These are phyloP conservation scores for Cenococcum geophilum DNA, from an alignment of 495 filamentous ascomycete genomes.

Conservation along the genomic window DNA sequence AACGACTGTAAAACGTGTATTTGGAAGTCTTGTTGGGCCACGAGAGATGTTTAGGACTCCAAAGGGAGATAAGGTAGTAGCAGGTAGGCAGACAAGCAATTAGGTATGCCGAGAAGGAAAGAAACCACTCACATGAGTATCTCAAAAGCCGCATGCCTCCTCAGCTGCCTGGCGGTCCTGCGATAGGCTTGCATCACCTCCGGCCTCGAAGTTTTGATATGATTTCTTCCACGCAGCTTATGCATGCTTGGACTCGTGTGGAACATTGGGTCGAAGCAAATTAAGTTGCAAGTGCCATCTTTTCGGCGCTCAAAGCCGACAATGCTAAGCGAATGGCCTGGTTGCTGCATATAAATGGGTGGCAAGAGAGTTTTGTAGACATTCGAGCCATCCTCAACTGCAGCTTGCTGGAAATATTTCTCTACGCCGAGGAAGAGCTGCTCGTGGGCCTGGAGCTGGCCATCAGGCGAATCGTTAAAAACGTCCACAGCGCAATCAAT, in stretches of 20 bases:
- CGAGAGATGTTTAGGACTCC: too few relatives aligned
- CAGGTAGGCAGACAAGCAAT: too few relatives aligned
- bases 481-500: conserved; percentile 53
- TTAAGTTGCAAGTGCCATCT: conserved; percentile 60
- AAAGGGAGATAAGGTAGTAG: too few relatives aligned
- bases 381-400: conserved; percentile 38
- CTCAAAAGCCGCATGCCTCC: conserved; percentile 28
- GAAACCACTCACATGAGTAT: conserved; percentile 26
- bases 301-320: conserved; percentile 69
- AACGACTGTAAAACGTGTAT: too few relatives aligned
- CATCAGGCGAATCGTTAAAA: conserved; percentile 37
- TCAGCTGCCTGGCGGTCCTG: conserved; percentile 17
- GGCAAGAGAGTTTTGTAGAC: conserved; percentile 63
- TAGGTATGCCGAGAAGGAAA: neutral
- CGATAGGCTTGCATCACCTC: conserved; percentile 30
- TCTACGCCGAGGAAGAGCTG: conserved; percentile 63
- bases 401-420: conserved; percentile 59
- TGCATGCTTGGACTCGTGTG: conserved; percentile 59
- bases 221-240: conserved; percentile 45
- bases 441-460: conserved; percentile 44
- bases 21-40: too few relatives aligned
- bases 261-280: conserved; percentile 89
- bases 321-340: conserved; percentile 88
- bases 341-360: conserved; percentile 88
- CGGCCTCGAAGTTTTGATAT: conserved; percentile 22